These are phyloP conservation scores for Chlamydomonas reinhardtii DNA, from an alignment of 163 green algal species.

Conservation along the genomic window DNA sequence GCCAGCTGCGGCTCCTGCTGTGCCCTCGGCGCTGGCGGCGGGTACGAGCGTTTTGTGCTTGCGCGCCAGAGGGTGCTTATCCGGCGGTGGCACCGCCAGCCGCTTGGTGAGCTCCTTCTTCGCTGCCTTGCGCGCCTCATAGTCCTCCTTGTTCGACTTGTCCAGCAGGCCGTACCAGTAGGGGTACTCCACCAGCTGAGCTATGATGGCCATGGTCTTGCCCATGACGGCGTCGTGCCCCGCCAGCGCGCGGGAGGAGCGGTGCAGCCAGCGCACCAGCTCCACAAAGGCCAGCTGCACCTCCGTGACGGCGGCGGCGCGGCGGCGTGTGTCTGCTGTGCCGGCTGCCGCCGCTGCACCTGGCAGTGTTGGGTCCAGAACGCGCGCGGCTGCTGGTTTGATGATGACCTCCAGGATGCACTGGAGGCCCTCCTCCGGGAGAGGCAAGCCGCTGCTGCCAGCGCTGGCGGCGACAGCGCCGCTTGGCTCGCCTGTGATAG, in stretches of 20 bases:
- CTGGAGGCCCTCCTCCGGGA: neutral
- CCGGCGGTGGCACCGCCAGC: neutral
- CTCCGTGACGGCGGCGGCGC: neutral
- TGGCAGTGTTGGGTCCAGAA: neutral
- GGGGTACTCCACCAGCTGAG: neutral
- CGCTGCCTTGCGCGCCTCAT: neutral
- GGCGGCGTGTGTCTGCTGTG: neutral
- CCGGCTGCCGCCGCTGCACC: neutral
- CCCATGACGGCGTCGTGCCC: neutral
- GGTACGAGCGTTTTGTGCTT: neutral
- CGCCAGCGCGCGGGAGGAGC: too few species aligned
- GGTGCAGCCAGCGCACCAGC: neutral
- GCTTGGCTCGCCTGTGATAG: too few species aligned
- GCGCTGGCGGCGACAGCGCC: too few species aligned
- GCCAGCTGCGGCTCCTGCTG: neutral
- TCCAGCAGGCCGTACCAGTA: neutral
- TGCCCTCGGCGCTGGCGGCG: neutral
- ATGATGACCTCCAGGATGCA: neutral
- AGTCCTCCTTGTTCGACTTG: neutral
- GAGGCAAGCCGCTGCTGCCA: neutral
- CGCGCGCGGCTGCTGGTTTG: conserved; percentile 5
- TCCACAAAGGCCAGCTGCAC: neutral
- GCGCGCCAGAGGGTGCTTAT: neutral
- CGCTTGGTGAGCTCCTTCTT: neutral
- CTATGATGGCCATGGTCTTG: neutral